These are phyloP conservation scores for Ophiocordyceps camponoti-leonardi DNA, from an alignment of 2,329 filamentous ascomycete genomes.

Conservation along the genomic window DNA sequence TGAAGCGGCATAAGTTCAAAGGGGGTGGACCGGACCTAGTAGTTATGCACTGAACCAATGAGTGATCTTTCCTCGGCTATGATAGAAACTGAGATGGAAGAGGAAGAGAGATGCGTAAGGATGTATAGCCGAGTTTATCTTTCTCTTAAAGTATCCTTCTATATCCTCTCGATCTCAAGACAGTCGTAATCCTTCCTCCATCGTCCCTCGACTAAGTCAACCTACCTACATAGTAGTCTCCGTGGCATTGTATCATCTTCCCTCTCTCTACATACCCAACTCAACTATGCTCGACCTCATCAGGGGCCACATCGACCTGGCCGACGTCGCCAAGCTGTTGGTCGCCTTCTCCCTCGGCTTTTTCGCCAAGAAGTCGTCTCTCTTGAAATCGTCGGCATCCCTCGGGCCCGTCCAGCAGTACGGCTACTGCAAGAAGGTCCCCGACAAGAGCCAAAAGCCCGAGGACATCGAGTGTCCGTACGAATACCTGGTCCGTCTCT, in stretches of 20 bases:
- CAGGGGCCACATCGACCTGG: neutral
- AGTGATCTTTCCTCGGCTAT: too few species aligned
- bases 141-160: neutral
- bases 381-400: neutral
- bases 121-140: too few species aligned
- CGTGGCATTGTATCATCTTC: neutral
- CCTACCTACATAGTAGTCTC: too few species aligned
- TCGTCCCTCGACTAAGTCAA: neutral
- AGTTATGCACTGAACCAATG: too few species aligned
- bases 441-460: neutral
- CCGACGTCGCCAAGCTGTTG: neutral
- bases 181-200: neutral
- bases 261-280: neutral
- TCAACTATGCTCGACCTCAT: neutral
- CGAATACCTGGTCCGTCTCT: slow-evolving; percentile 4
- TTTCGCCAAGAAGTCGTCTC: neutral
- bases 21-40: too few species aligned
- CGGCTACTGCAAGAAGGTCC: slow-evolving; percentile 1
- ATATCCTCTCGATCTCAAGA: neutral
- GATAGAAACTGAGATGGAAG: too few species aligned
- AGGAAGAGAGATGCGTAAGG: too few species aligned
- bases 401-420: neutral
- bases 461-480: slow-evolving; percentile 2
- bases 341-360: slow-evolving; percentile 1
- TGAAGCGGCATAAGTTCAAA: too few species aligned